Evolutionary conservation across 2,329 filamentous ascomycete species (phyloP).

Genomic region (Keithomyces neogunnii): DNA sequence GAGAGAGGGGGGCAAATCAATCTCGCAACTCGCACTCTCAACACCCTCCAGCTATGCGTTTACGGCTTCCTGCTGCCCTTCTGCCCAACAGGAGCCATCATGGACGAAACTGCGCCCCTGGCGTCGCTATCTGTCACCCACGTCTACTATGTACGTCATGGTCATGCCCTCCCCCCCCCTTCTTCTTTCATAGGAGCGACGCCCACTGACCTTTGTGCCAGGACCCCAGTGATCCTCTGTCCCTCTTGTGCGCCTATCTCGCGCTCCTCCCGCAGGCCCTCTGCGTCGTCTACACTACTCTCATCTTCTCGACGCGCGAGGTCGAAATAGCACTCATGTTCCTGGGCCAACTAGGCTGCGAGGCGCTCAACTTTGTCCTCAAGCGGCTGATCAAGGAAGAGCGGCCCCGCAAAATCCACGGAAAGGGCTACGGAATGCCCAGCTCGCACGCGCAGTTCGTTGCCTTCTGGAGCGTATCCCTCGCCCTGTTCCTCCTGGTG

Average conservation of each 20-base stretch:
- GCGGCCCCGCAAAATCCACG: constrained; percentile 72
- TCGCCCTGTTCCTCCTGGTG: constrained; percentile 76
- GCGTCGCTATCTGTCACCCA: constrained; percentile 91
- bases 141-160: constrained; percentile 77
- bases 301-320: constrained; percentile 88
- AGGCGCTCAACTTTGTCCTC: constrained; percentile 79
- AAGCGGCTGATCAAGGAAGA: constrained; percentile 92
- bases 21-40: no score
- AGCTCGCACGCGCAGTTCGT: constrained; percentile 91
- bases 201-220: constrained; percentile 26
- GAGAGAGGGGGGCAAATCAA: no score
- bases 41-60: constrained; percentile 1
- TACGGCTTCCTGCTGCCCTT: not conserved
- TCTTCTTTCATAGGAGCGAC: not conserved
- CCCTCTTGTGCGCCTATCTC: constrained; percentile 85
- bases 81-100: constrained; percentile 13
- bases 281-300: constrained; percentile 79
- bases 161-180: not conserved
- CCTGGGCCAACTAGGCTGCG: constrained; percentile 82
- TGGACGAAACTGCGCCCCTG: constrained; percentile 43
- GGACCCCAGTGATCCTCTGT: constrained; percentile 80
- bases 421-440: constrained; percentile 97
- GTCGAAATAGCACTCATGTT: constrained; percentile 86
- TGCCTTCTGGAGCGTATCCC: constrained; percentile 78
- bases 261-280: constrained; percentile 89